Evolutionary conservation across 2,329 filamentous ascomycete genomes (phyloP), one percentile per base, ranked within the genome.

Genomic region (Beauveria pseudobassiana): DNA sequence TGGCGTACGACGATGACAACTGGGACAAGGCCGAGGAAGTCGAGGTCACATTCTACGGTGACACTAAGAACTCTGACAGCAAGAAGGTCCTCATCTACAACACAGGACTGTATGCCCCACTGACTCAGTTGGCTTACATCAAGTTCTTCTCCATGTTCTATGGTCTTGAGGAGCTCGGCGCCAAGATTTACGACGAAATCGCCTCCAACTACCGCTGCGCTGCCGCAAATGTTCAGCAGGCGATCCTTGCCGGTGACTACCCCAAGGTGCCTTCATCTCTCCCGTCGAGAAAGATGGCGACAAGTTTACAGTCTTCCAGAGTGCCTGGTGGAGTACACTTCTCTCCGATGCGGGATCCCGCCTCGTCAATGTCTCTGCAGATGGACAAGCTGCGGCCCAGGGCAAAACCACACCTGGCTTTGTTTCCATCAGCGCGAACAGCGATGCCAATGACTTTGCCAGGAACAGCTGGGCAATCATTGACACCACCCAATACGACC

Each of bases 101-200:
- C 24, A 28, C 48, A 6, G 61, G 61, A 10, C 45, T 26, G 5
- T 46, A 63, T 7, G 42, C 61, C 2, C 61, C 61, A 14, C 43
- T 63, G 43, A 45, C 49, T 20, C 61, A 63, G 50, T 51, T 63
- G 10, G 61, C 28, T 14, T 63, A 63, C 56, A 60, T 63, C 61
- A 63, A 63, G 49, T 63, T 63, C 24, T 34, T 63, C 49, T 60
- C 56, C 43, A 61, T 63, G 61, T 63, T 63, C 20, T 63, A 50
- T 20, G 61, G 61, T 9, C 34, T 60, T 1, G 61, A 63, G 30
- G 49, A 60, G 40, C 56, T 63, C 6, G 61, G 53, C 12, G 24
- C 46, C 49, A 38, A 38, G 42, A 24, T 60, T 5, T 61, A 63
- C 14, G 43, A 63, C 26, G 50, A 54, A 18, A 51, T 63, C 14